phyloP scores from a whole-genome alignment of 2,329 filamentous ascomycete species.

The Ophiostoma angusticollis region DNA sequence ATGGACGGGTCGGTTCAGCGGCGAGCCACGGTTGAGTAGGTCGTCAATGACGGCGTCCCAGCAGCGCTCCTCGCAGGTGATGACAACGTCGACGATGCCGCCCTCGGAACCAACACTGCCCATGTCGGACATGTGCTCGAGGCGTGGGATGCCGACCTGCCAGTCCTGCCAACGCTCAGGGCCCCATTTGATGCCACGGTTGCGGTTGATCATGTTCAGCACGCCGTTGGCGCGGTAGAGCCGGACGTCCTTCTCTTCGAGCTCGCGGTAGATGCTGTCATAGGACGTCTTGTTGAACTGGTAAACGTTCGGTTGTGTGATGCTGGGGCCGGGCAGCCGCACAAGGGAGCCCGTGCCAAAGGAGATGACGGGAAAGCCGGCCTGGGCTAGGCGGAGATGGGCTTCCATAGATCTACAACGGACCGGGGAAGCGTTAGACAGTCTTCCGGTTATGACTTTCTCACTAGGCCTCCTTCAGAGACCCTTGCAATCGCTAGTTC shows the following conservation, averaged over 20 bases:
- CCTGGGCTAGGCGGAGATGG: constrained; percentile 80
- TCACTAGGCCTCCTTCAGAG: not conserved
- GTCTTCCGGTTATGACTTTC: no score
- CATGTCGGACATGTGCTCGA: constrained; percentile 63
- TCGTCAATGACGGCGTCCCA: constrained; percentile 98
- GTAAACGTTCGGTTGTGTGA: constrained; percentile 92
- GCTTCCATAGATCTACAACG: constrained; percentile 79
- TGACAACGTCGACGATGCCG: constrained; percentile 83
- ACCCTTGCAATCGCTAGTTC: not conserved
- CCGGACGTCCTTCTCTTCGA: constrained; percentile 70
- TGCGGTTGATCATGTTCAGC: constrained; percentile 89
- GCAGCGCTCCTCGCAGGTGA: constrained; percentile 94
- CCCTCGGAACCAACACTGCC: constrained; percentile 73
- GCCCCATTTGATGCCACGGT: constrained; percentile 83
- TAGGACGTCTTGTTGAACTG: constrained; percentile 97
- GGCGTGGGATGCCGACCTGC: constrained; percentile 71
- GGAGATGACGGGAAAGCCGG: constrained; percentile 88
- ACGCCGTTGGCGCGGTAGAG: constrained; percentile 88
- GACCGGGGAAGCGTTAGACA: not conserved
- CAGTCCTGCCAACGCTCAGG: constrained; percentile 98
- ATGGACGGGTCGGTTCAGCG: constrained; percentile 85
- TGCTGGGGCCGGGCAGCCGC: constrained; percentile 78
- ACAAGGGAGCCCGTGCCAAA: constrained; percentile 95
- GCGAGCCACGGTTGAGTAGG: constrained; percentile 69
- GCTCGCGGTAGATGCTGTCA: constrained; percentile 84